These are phyloP conservation scores for Cutaneotrichosporon sp. DNA, from an alignment of 1,284 basidiomycete genomes.

Conservation along the genomic window DNA sequence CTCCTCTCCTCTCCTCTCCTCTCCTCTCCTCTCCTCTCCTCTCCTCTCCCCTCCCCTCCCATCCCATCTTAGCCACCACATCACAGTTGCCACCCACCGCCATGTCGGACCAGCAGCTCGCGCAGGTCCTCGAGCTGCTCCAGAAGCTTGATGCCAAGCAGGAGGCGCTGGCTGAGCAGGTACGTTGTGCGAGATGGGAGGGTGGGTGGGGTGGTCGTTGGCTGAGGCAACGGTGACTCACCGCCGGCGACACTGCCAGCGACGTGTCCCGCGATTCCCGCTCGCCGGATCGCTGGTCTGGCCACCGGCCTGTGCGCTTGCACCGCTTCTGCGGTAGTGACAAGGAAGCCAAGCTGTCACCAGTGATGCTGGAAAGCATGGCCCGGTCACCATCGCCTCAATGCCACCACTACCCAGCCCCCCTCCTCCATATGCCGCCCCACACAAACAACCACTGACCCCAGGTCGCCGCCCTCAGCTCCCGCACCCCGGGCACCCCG, in stretches of 20 bases:
- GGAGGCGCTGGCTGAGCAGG: conserved; percentile 39
- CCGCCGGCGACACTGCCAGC: neutral
- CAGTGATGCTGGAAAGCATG: too few species aligned
- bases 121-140: conserved; percentile 37
- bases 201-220: neutral
- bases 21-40: neutral
- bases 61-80: neutral
- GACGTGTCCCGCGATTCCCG: neutral
- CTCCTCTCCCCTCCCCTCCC: neutral
- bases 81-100: conserved; percentile 2
- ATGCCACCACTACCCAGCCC: neutral
- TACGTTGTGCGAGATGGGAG: conserved; percentile 18
- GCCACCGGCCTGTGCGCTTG: neutral
- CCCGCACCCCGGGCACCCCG: neutral
- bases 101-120: conserved; percentile 19
- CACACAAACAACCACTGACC: neutral
- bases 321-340: too few species aligned
- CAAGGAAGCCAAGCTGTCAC: too few species aligned
- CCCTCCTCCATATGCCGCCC: too few species aligned
- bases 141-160: conserved; percentile 41
- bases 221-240: neutral
- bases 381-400: too few species aligned
- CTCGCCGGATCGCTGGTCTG: neutral
- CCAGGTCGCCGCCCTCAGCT: conserved; percentile 13
- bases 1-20: neutral